Percentiles rank a stretch among this genome's conserved stretches.
These are phyloP conservation scores for Cephaloascus fragrans DNA, from an alignment of 805 yeast genomes.

Conservation along the genomic window DNA sequence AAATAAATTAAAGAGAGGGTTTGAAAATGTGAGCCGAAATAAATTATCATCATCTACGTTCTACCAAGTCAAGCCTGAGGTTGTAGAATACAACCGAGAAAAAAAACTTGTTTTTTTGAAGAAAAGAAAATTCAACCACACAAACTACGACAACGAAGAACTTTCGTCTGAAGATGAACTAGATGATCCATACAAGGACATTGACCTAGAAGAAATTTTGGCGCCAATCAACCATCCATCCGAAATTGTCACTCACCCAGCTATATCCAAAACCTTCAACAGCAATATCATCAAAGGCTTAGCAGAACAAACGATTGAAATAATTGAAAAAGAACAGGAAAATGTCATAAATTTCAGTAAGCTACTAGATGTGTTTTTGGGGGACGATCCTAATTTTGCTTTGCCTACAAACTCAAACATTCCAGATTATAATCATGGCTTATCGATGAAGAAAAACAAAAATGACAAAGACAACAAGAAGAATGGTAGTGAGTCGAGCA, in stretches of 20 bases:
- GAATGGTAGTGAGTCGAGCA: slow-evolving; percentile 4
- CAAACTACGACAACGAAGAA: slow-evolving; percentile 8
- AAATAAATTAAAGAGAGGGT: slow-evolving; percentile 42
- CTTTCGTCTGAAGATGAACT: slow-evolving; percentile 11
- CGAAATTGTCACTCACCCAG: slow-evolving; percentile 65
- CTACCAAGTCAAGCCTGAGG: slow-evolving; percentile 7
- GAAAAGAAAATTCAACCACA: slow-evolving; percentile 12
- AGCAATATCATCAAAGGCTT: slow-evolving; percentile 39
- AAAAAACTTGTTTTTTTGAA: slow-evolving; percentile 17
- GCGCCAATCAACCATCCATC: slow-evolving; percentile 76
- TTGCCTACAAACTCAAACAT: slow-evolving; percentile 56
- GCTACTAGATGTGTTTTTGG: slow-evolving; percentile 70
- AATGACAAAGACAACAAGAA: slow-evolving; percentile 7
- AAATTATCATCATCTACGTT: neutral
- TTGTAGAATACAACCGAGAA: slow-evolving; percentile 17
- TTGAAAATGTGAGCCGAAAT: slow-evolving; percentile 14
- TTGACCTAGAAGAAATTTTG: slow-evolving; percentile 37
- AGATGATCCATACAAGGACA: slow-evolving; percentile 18
- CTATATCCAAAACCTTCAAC: slow-evolving; percentile 58
- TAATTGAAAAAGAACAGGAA: slow-evolving; percentile 74
- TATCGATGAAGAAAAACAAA: slow-evolving; percentile 14
- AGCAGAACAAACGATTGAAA: slow-evolving; percentile 64
- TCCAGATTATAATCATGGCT: slow-evolving; percentile 61
- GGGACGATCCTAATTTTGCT: slow-evolving; percentile 72
- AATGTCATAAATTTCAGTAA: slow-evolving; percentile 63